Base-by-base conservation (phyloP, 768 basidiomycete genomes). In the Lentinula lateritia region DNA sequence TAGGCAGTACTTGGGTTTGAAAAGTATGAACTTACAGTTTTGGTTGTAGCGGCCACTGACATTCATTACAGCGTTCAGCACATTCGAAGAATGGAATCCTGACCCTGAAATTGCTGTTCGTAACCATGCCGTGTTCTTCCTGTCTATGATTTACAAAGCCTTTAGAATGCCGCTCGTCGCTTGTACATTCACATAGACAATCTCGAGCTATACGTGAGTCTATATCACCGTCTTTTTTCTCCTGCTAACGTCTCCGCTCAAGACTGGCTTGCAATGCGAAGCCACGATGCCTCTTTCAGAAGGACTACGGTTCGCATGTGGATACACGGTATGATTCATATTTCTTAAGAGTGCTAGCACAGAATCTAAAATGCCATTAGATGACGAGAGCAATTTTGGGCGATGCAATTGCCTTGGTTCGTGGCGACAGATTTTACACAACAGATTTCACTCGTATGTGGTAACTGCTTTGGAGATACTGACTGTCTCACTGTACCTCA, bases 361-460 rank as follows among this genome's bases (percentile, higher is more conserved):
- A 16, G 5, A 18, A 20, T 48, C 16, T 39, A 8, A 15, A 18
- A 38, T 15, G 16, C 8, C n/a, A 6, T 18, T 13, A 57, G 5
- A 88, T 91, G 64, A 90, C 90, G 6, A 80, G 92, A 48, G 89
- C 90, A n/a, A 93, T 95, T 64, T 77, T 95, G 13, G 79, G 86
- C 10, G 90, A 92, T 69, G 91, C 90, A 1, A 86, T 92, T 39
- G 84, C 80, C 63, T 76, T 93, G 61, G 84, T 82, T 35, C 83
- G 92, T 36, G 91, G 92, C 6, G 92, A 94, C 69, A 83, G 89
- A 5, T 93, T 89, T 75, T 73, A 90, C 64, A 92, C 92, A 0
- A 78, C 80, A 8, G 90, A 92, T 46, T 86, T 85, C 67, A 93
- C 89, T 7, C 89, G 90, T 89, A 65, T 20, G 88, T 76, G 6